phyloP scores from a whole-genome alignment of 1,284 basidiomycete genomes.

The Ustilago xerochloae region DNA sequence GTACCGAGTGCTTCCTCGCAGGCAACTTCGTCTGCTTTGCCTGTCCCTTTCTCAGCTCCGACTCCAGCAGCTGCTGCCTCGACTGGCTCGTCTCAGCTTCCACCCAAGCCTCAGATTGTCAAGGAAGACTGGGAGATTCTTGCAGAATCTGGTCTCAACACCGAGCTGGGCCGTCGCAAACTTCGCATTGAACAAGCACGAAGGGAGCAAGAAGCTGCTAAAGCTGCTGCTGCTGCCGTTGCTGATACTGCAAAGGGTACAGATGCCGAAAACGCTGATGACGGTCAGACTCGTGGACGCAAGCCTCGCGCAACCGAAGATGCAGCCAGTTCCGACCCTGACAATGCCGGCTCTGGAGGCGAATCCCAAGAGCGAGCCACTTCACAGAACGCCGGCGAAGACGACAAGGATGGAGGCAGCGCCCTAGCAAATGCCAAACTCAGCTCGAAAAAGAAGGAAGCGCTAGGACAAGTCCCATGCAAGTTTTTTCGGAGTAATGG shows the following conservation, averaged over 20 bases:
- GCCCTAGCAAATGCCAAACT: slow-evolving; percentile 65
- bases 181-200: slow-evolving; percentile 46
- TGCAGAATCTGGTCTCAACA: slow-evolving; percentile 54
- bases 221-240: slow-evolving; percentile 19
- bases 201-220: slow-evolving; percentile 36
- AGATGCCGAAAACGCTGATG: slow-evolving; percentile 7
- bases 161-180: slow-evolving; percentile 52
- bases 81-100: slow-evolving; percentile 21
- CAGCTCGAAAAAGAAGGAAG: slow-evolving; percentile 72
- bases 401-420: slow-evolving; percentile 57
- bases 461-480: slow-evolving; percentile 95
- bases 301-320: slow-evolving; percentile 28
- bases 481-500: slow-evolving; percentile 85
- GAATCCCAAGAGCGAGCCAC: slow-evolving; percentile 33
- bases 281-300: slow-evolving; percentile 18
- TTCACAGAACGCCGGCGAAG: slow-evolving; percentile 30
- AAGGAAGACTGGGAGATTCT: slow-evolving; percentile 57
- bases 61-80: neutral
- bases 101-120: slow-evolving; percentile 36
- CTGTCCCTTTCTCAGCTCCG: neutral
- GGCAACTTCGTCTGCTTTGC: neutral
- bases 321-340: slow-evolving; percentile 21
- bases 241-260: slow-evolving; percentile 12
- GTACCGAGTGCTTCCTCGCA: neutral
- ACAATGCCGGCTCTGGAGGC: slow-evolving; percentile 11